phyloP scores from a whole-genome alignment of 768 basidiomycete genomes.

The Candolleomyces eurysporus region DNA sequence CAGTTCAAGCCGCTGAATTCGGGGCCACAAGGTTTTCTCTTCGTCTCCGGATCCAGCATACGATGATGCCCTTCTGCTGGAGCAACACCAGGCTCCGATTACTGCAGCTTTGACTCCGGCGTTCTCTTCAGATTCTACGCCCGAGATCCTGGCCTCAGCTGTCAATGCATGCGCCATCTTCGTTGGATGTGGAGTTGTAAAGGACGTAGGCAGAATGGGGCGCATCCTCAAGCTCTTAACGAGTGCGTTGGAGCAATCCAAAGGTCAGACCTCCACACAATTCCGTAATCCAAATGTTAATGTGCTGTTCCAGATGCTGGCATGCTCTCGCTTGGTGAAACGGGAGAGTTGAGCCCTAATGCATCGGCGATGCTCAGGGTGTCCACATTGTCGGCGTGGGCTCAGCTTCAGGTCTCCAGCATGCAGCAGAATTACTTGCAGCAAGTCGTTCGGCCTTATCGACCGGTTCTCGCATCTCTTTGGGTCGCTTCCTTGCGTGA shows the following conservation, averaged over 20 bases:
- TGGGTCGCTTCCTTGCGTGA: constrained; percentile 91
- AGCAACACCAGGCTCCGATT: constrained; percentile 98
- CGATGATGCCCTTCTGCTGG: constrained; percentile 83
- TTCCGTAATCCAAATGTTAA: neutral
- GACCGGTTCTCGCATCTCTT: constrained; percentile 67
- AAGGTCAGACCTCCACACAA: constrained; percentile 24
- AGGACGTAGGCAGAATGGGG: constrained; percentile 89
- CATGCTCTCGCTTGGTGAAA: constrained; percentile 82
- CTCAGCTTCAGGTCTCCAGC: constrained; percentile 82
- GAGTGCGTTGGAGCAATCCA: constrained; percentile 84
- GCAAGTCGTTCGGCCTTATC: constrained; percentile 81
- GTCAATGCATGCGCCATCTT: constrained; percentile 93
- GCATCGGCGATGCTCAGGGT: constrained; percentile 94
- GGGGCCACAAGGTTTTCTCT: constrained; percentile 73
- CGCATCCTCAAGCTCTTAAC: constrained; percentile 89
- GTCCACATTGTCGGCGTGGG: constrained; percentile 93
- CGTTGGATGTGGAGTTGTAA: constrained; percentile 92
- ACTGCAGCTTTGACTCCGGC: constrained; percentile 96
- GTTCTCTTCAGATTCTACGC: constrained; percentile 92
- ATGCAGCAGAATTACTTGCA: constrained; percentile 70
- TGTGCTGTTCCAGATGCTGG: constrained; percentile 59
- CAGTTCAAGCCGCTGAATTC: neutral
- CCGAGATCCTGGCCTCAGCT: constrained; percentile 90
- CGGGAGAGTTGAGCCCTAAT: constrained; percentile 86
- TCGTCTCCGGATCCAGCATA: constrained; percentile 89